These are phyloP conservation scores for Trametes meyenii DNA, from an alignment of 768 basidiomycete species.

Conservation along the genomic window DNA sequence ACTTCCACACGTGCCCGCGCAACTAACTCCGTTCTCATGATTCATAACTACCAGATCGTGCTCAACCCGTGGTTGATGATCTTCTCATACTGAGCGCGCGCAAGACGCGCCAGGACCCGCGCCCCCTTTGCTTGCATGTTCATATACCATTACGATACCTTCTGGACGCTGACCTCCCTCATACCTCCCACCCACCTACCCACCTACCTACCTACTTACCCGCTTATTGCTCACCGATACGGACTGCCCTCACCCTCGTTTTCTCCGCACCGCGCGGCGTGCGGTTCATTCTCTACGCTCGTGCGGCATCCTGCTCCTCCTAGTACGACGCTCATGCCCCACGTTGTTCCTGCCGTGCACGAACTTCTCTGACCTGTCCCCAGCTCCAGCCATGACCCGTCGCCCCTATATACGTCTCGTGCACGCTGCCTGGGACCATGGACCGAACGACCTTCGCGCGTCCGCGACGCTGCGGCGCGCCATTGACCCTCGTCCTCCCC, in stretches of 20 bases:
- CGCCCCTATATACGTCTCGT: constrained; percentile 4
- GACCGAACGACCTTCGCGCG: constrained; percentile 8
- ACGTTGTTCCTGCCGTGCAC: constrained; percentile 24
- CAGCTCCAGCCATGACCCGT: not conserved
- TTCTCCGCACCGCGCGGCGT: constrained; percentile 15
- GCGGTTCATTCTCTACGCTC: constrained; percentile 12
- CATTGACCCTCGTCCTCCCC: not conserved
- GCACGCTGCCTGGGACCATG: constrained; percentile 9
- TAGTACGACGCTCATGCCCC: constrained; percentile 10
- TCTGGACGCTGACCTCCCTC: constrained; percentile 15
- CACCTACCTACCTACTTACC: constrained; percentile 1
- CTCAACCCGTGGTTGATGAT: constrained; percentile 91
- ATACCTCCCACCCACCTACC: constrained; percentile 3
- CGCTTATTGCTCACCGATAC: too few species aligned
- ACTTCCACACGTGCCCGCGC: not conserved
- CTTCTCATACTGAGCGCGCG: constrained; percentile 56
- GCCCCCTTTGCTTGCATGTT: not conserved
- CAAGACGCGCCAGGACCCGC: constrained; percentile 7
- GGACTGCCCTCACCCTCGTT: constrained; percentile 14
- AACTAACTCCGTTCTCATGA: constrained; percentile 6
- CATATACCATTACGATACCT: constrained; percentile 24
- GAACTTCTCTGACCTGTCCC: not conserved
- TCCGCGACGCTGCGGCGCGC: not conserved
- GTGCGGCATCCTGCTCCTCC: not conserved
- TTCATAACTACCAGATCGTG: constrained; percentile 53